Base-by-base conservation (phyloP, 345 rosid species). In the Pistacia vera region DNA sequence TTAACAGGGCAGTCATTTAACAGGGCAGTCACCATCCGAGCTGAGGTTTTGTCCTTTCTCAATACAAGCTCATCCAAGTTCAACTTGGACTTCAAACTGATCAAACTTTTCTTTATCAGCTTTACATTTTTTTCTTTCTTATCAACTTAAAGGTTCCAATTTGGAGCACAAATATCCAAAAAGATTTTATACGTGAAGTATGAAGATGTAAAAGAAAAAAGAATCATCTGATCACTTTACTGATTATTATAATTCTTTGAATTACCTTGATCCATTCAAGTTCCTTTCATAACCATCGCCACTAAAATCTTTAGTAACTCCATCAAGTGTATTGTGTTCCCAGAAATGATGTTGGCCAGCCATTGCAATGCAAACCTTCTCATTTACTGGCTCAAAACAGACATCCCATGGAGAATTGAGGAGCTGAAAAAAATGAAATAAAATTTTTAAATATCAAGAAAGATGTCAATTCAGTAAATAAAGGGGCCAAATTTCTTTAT, bases 331-430 rank as follows among this genome's bases (percentile, higher is more conserved):
- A 82, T 83, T 84, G 83, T 95, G 92, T 78, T 87, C 92, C 98
- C 98, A 95, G 67, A 95, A 91, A 82, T 95, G 98, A 88, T 95
- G 99, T 71, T 90, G 97, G 67, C 99, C 98, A 22, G 99, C 99
- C 95, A 95, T 90, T 70, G 98, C 99, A 82, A 95, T 77, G 78
- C 87, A 95, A 74, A 95, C 91, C 82, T 86, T 95, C 79, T 90
- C 92, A 33, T 82, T 89, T 30, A 79, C 71, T 18, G 94, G 93
- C 71, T 93, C 85, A 75, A 80, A 90, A 86, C 97, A 90, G 75
- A 95, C 87, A 72, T 95, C 99, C 98, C 98, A 95, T 70, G 99
- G 99, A 78, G 99, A 95, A 73, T 95, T 95, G 71, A 95, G 92
- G 62, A 93, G 88, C 98, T 93, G 91, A 65, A 79, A 78, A 54